A percentile compares a stretch with the other conserved stretches of the same genome.
Conservation (phyloP, 2,329 filamentous ascomycete species). For the Aspergillus fructus region DNA sequence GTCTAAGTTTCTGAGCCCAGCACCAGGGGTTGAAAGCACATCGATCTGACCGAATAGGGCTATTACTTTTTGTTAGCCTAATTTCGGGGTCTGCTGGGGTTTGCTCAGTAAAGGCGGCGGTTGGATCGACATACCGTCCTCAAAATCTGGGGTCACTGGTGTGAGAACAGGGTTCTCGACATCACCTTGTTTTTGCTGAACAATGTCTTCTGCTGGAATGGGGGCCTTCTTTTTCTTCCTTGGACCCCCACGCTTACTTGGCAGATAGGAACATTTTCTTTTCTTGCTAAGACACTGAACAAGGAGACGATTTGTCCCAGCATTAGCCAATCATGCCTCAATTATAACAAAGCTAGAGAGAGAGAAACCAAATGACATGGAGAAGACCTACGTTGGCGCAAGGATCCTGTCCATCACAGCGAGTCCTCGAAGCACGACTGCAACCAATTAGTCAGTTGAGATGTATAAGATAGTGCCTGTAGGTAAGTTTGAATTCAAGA, state of each 20-base stretch:
- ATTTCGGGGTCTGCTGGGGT: neutral
- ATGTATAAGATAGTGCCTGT: slow-evolving; percentile 3
- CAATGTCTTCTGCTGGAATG: slow-evolving; percentile 20
- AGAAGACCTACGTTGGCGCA: slow-evolving; percentile 42
- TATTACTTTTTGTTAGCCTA: slow-evolving; percentile 29
- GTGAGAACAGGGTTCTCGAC: slow-evolving; percentile 22
- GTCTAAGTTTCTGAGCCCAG: slow-evolving; percentile 41
- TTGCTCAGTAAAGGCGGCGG: neutral
- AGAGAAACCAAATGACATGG: neutral
- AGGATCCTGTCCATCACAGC: slow-evolving; percentile 45
- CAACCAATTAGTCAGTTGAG: slow-evolving; percentile 9
- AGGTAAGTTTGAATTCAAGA: slow-evolving; percentile 7
- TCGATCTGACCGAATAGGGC: slow-evolving; percentile 43
- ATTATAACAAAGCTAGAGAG: neutral
- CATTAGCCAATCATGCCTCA: neutral
- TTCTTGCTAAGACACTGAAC: slow-evolving; percentile 40
- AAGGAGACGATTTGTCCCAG: slow-evolving; percentile 5
- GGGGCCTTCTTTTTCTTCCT: slow-evolving; percentile 40
- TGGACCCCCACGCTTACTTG: slow-evolving; percentile 46
- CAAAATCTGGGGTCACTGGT: slow-evolving; percentile 25
- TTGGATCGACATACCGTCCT: slow-evolving; percentile 30
- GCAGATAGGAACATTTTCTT: slow-evolving; percentile 43
- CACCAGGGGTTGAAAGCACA: slow-evolving; percentile 40
- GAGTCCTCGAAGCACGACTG: slow-evolving; percentile 44
- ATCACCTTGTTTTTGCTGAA: slow-evolving; percentile 21